These are phyloP conservation scores for Fusarium illudens DNA, from an alignment of 2,329 filamentous ascomycete genomes.

Conservation along the genomic window DNA sequence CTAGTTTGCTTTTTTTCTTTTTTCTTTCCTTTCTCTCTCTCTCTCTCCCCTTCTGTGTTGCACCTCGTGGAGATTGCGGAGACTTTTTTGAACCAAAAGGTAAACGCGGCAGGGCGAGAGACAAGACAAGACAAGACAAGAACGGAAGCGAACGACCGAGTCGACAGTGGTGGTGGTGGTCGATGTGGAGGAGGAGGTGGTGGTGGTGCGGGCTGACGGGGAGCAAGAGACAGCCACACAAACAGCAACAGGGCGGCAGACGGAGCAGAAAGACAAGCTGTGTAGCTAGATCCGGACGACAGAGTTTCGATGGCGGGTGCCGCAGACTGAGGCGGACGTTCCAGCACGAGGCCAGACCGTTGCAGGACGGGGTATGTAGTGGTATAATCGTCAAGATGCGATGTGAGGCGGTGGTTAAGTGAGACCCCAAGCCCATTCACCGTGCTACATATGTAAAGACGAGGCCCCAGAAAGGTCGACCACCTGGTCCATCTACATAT, in stretches of 20 bases:
- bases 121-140: constrained; percentile 7
- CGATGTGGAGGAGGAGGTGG: not conserved
- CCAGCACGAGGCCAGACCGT: constrained; percentile 40
- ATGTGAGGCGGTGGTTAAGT: constrained; percentile 21
- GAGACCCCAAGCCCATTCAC: constrained; percentile 35
- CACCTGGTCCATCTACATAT: constrained; percentile 35
- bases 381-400: constrained; percentile 10
- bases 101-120: constrained; percentile 27
- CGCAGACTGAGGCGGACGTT: constrained; percentile 30
- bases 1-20: constrained; percentile 32
- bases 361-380: constrained; percentile 27
- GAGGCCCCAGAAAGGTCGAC: constrained; percentile 34
- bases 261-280: constrained; percentile 25
- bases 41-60: constrained; percentile 11
- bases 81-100: constrained; percentile 25
- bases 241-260: constrained; percentile 25
- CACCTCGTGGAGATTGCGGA: constrained; percentile 39
- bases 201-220: constrained; percentile 19
- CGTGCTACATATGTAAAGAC: constrained; percentile 42
- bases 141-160: too few relatives aligned
- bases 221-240: not conserved
- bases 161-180: too few relatives aligned
- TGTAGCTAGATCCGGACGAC: constrained; percentile 35
- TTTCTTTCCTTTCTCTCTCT: not conserved
- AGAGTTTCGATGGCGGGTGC: constrained; percentile 32